These are phyloP conservation scores for Maudiozyma saulgeensis DNA, from an alignment of 805 yeast genomes.

Conservation along the genomic window DNA sequence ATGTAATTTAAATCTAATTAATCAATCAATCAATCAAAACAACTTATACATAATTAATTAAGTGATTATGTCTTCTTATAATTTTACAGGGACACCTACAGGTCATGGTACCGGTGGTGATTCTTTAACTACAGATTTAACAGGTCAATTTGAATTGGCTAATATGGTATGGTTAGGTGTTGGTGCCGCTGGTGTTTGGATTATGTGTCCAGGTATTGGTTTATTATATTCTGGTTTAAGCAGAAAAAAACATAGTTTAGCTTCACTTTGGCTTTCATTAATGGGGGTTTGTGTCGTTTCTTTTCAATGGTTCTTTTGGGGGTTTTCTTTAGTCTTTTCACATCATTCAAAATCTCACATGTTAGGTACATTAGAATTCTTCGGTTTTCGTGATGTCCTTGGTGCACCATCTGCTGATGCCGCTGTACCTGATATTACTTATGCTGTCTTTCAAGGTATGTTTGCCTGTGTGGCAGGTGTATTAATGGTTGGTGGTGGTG, in stretches of 20 bases:
- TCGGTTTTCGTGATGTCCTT: slow-evolving; percentile 69
- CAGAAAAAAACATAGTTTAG: slow-evolving; percentile 91
- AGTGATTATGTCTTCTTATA: slow-evolving; percentile 23
- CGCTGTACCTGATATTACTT: slow-evolving; percentile 79
- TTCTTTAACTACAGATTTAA: slow-evolving; percentile 62
- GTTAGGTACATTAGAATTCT: slow-evolving; percentile 73
- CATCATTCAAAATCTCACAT: slow-evolving; percentile 55
- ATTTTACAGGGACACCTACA: slow-evolving; percentile 37
- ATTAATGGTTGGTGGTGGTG: slow-evolving; percentile 94
- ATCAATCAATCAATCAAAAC: neutral
- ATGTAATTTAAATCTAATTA: too few species aligned
- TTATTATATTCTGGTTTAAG: slow-evolving; percentile 86
- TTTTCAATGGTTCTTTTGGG: slow-evolving; percentile 99
- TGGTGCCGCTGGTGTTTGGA: slow-evolving; percentile 77
- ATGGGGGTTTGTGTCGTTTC: slow-evolving; percentile 76
- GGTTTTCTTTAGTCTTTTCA: slow-evolving; percentile 81
- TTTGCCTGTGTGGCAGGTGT: slow-evolving; percentile 90
- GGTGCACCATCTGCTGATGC: slow-evolving; percentile 68
- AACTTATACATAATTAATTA: neutral
- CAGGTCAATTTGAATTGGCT: slow-evolving; percentile 57
- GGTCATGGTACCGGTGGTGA: slow-evolving; percentile 73
- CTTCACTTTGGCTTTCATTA: slow-evolving; percentile 86
- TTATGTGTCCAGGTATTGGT: slow-evolving; percentile 96
- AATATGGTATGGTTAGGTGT: slow-evolving; percentile 82
- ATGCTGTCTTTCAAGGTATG: slow-evolving; percentile 91